Percentiles rank a stretch among this genome's conserved stretches.
These are phyloP conservation scores for Gonapodya sp. DNA, from an alignment of 192 early-diverging fungal species.

Conservation along the genomic window DNA sequence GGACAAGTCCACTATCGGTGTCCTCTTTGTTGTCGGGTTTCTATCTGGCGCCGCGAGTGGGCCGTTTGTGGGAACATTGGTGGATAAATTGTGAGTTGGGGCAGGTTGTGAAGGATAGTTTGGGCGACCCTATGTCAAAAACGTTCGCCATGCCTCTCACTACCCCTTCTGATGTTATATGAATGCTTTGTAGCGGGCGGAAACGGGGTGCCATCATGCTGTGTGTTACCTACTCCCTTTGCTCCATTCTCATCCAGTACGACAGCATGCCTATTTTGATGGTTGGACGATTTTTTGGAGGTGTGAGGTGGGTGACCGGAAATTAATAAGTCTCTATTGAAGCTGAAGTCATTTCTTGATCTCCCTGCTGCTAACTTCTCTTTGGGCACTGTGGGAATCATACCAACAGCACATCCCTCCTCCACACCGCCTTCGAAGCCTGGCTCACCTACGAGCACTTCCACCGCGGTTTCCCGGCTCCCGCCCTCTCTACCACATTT, in stretches of 20 bases:
- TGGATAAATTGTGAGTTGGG: constrained; percentile 55
- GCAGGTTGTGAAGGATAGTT: neutral
- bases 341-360: neutral
- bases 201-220: constrained; percentile 34
- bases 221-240: constrained; percentile 31
- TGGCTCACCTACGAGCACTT: constrained; percentile 52
- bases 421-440: constrained; percentile 52
- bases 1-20: constrained; percentile 44
- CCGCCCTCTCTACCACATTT: constrained; percentile 50
- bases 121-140: neutral
- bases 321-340: too few species aligned
- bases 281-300: constrained; percentile 34
- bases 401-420: constrained; percentile 25
- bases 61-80: constrained; percentile 56
- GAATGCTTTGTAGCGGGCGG: too few species aligned
- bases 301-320: constrained; percentile 17
- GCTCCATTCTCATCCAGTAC: constrained; percentile 28
- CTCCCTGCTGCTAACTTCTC: neutral
- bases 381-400: neutral
- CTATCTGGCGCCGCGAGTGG: constrained; percentile 59
- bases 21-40: constrained; percentile 65
- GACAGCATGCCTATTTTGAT: constrained; percentile 29
- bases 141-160: neutral
- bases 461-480: constrained; percentile 34
- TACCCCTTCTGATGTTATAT: neutral